Percentiles rank a stretch among this genome's conserved stretches.
Conservation (phyloP, 805 yeast species). For the Kuraishia borneana region DNA sequence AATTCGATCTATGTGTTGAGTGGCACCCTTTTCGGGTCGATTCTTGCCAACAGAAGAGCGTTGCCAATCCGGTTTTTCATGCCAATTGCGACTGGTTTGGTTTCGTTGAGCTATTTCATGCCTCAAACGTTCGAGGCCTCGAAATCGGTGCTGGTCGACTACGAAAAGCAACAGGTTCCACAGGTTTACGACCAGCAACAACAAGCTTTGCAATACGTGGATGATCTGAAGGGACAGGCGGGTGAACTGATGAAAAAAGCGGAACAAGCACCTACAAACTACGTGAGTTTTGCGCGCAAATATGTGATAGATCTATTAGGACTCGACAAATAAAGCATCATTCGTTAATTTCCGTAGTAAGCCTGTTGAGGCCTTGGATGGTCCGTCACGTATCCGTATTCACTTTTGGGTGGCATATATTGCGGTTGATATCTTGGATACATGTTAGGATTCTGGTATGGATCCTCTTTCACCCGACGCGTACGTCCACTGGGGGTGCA, state of each 20-base stretch:
- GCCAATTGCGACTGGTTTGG: conserved; percentile 39
- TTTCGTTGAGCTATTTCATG: conserved; percentile 31
- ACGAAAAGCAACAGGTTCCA: conserved; percentile 23
- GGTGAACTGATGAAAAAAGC: neutral
- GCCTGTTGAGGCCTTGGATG: too few relatives aligned
- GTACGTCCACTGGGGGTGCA: conserved; percentile 15
- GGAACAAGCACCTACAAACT: neutral
- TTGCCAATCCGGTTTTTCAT: conserved; percentile 38
- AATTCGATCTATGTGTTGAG: conserved; percentile 42
- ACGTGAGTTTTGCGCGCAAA: conserved; percentile 1
- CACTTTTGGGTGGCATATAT: neutral
- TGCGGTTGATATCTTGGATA: conserved; percentile 13
- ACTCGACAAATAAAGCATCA: neutral
- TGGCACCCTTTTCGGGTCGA: conserved; percentile 44
- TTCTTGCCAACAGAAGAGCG: conserved; percentile 33
- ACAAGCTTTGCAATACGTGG: conserved; percentile 2
- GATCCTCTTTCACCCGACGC: conserved; percentile 7
- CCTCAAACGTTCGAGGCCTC: conserved; percentile 35
- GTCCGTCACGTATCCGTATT: too few relatives aligned
- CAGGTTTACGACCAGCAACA: conserved; percentile 17
- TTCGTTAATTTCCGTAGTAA: too few relatives aligned
- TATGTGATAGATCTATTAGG: neutral
- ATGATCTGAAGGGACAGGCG: neutral
- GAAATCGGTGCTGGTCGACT: conserved; percentile 10
- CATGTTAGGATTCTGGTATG: conserved; percentile 19